phyloP scores from a whole-genome alignment of 2,329 filamentous ascomycete genomes.

The Phialophora expanda region DNA sequence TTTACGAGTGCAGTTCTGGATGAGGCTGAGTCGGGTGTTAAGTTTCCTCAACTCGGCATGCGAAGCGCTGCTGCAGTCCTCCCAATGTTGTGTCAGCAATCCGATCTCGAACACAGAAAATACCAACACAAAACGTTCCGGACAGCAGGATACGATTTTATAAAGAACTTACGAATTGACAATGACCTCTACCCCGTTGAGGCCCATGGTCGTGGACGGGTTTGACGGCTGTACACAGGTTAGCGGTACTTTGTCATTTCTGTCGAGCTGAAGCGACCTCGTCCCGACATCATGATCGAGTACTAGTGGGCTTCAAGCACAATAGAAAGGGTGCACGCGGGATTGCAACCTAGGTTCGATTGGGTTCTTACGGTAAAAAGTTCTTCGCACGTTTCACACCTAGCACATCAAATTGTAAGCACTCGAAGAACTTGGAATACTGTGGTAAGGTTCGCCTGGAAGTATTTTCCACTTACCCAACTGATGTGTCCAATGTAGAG shows the following conservation, averaged over 20 bases:
- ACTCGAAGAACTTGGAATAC: neutral
- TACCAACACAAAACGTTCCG: neutral
- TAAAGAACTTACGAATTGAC: slow-evolving; percentile 61
- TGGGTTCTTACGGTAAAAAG: slow-evolving; percentile 57
- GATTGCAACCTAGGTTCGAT: neutral
- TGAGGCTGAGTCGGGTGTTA: slow-evolving; percentile 66
- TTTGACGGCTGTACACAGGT: slow-evolving; percentile 19
- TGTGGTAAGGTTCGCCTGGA: neutral
- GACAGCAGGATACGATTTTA: neutral
- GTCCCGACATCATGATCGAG: neutral
- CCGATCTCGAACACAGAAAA: neutral
- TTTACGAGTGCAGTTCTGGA: slow-evolving; percentile 65
- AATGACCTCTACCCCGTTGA: slow-evolving; percentile 72
- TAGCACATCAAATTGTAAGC: neutral
- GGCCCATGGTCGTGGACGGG: slow-evolving; percentile 39
- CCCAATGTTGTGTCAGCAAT: neutral
- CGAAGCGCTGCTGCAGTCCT: slow-evolving; percentile 56
- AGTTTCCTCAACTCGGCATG: slow-evolving; percentile 74
- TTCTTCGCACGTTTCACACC: slow-evolving; percentile 70
- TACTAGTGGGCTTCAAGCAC: neutral
- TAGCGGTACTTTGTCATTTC: neutral
- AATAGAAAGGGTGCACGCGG: neutral
- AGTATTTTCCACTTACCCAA: slow-evolving; percentile 42
- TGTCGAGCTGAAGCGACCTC: neutral
- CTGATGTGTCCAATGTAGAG: slow-evolving; percentile 64